A percentile compares a stretch with the other conserved stretches of the same genome.
These are phyloP conservation scores for Jatropha podagrica DNA, from an alignment of 441 rosid species.

Conservation along the genomic window DNA sequence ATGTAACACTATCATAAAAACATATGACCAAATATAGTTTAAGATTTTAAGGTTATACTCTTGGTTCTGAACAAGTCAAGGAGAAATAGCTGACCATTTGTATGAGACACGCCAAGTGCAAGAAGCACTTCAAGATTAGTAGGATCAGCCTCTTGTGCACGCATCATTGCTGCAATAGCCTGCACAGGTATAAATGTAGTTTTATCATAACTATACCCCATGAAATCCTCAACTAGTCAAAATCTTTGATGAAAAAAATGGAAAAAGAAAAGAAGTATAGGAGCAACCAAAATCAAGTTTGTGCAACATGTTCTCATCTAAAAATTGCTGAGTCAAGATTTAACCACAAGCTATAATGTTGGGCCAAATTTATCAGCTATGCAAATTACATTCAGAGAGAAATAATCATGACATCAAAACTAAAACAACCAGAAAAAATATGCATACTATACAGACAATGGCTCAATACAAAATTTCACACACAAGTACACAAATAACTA, in stretches of 20 bases:
- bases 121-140: constrained; percentile 95
- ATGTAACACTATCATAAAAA: background rate
- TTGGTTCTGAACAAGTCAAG: background rate
- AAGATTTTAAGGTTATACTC: background rate
- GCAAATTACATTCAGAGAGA: background rate
- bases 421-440: background rate
- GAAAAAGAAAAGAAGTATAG: background rate
- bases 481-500: background rate
- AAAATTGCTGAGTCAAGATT: background rate
- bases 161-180: constrained; percentile 99
- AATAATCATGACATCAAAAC: background rate
- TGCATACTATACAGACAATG: background rate
- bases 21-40: background rate
- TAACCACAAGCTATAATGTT: background rate
- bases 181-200: constrained; percentile 35
- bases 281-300: background rate
- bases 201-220: background rate
- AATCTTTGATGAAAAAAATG: background rate
- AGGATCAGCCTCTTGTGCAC: constrained; percentile 94
- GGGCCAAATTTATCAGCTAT: background rate
- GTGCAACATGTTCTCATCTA: constrained; percentile 6
- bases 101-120: constrained; percentile 98
- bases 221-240: background rate
- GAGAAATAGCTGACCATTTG: constrained; percentile 71
- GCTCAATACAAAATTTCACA: background rate